Base-by-base conservation (phyloP, 106 monocot species). In the Platanthera guangdongensis region DNA sequence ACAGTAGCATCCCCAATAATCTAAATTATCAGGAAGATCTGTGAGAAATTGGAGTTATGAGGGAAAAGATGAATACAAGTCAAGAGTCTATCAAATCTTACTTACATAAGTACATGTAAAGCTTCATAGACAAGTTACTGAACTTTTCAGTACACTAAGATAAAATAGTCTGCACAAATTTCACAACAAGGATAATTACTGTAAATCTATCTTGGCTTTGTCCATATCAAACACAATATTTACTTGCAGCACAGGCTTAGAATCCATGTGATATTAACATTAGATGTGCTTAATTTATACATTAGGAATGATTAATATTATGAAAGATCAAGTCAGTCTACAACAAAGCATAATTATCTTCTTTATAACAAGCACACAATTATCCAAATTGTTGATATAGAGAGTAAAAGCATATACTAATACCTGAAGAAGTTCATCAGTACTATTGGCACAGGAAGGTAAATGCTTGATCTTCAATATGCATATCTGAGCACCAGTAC, bases 381-480 rank as follows among this genome's bases (percentile, higher is more conserved):
- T 62, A 47, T 72, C 1, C 0, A 19, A 21, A 14, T 50, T 72
- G 50, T 21, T 51, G 7, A 49, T 15, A 51, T 3, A n/a, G 2
- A 4, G 9, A 50, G 72, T 51, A 72, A 72, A 51, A 51, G 50
- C 19, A 72, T 19, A 50, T 21, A 50, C 0, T 30, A 60, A 51
- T 84, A 96, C 96, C 93, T 93, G 96, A 10, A 96, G 86, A 81
- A 96, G 91, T 69, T 96, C 96, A 86, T 96, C 91, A 47, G 81
- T 74, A 52, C 77, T 82, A 32, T 86, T 60, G 63, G 91, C 91
- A 88, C 91, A 92, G 9, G 86, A 69, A 79, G 91, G 91, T n/a
- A 92, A 73, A 78, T 91, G 82, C 15, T 87, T 82, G 71, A 82
- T 84, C 59, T 88, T 92, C 69, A 92, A 68, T 76, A 92, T 83